Evolutionary conservation across 2,329 filamentous ascomycete species (phyloP), one percentile per base, ranked within the genome.

Genomic region (Geosmithia putterillii): DNA sequence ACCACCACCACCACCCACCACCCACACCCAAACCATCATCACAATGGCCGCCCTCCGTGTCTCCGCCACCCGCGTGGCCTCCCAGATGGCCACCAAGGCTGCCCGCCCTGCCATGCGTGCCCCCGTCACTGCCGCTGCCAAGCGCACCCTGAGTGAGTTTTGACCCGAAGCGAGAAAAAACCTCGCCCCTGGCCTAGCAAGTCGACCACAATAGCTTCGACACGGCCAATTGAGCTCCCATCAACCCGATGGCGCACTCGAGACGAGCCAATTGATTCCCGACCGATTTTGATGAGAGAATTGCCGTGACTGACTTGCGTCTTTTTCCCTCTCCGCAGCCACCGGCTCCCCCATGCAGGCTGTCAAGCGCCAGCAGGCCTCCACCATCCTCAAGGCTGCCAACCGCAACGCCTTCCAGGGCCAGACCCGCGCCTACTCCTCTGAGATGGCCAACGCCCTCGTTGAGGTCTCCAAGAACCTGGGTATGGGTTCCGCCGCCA

Each of bases 381-480:
- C 74, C 60, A 73, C 71, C 64, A 74, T 82, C 70, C 67, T 83
- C 69, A 74, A 76, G 69, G 69, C 74, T 67, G 74, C 76, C 65
- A 71, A 70, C 63, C 75, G 76, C 69, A 73, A 77, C 67, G 76
- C 74, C 60, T 78, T 78, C 72, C 66, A 73, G 65, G 63, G 70
- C 62, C 70, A 75, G 64, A 78, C 76, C 67, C 83, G 83, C 64
- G 77, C 80, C 66, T 89, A 88, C 82, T 86, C 81, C 62, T 88
- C 84, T 62, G 84, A 89, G 80, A 85, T 89, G 69, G 83, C 84
- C 72, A 76, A 83, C 67, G 84, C 84, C 69, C 82, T 89, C 74
- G 84, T 89, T 66, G 83, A 88, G 77, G 83, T 86, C 71, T 88
- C 84, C 70, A 84, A 87, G 79, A 88, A 88, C 81, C 67, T 88